Evolutionary conservation across 495 filamentous ascomycete genomes (phyloP), one percentile per base, ranked within the genome.

Genomic region (Baudoinia panamericana): DNA sequence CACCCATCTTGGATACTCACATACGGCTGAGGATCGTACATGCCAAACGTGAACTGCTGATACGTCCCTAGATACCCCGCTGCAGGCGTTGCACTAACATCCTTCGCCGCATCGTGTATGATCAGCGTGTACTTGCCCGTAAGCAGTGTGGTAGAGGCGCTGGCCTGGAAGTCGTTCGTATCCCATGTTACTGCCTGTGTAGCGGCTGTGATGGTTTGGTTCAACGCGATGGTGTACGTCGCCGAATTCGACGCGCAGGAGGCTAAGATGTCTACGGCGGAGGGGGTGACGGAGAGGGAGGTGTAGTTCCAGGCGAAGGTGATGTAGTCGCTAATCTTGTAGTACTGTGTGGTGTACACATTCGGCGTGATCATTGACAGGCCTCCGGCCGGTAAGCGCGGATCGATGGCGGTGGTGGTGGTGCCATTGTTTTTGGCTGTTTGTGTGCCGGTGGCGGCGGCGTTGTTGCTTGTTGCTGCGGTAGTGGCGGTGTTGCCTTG

Each of bases 241-340:
- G 61, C 63, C 29, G 65, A 60, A 59, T 81, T 80, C 37, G 63
- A 55, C 26, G 73, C 75, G 73, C 83, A 92, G 18, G 74, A 78
- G 9, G 90, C 81, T 22, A 90, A 61, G 3, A 95, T 72, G 50
- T 97, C 82, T 50, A 97, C 62, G 22, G 73, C 78, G 2, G 73
- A 75, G 0, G 90, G 90, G 0, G 75, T 79, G 13, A 76, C 76
- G 21, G 71, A 71, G 27, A 97, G 65, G 30, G 80, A 84, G 1
- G 90, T 97, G 64, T 94, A 96, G 61, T 95, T 95, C 87, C 88
- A 97, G 0, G 64, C 77, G 59, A 88, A 88, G 1, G 85, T 94
- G 12, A 93, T 66, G 39, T 69, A 69, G 26, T 95, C 77, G 4
- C 27, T 31, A 32, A 96, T 80, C 60, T 88, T 88, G 75, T 84